A percentile compares a stretch with the other conserved stretches of the same genome.
Conservation (phyloP, 106 monocot genomes). For the Triglochin maritima region DNA sequence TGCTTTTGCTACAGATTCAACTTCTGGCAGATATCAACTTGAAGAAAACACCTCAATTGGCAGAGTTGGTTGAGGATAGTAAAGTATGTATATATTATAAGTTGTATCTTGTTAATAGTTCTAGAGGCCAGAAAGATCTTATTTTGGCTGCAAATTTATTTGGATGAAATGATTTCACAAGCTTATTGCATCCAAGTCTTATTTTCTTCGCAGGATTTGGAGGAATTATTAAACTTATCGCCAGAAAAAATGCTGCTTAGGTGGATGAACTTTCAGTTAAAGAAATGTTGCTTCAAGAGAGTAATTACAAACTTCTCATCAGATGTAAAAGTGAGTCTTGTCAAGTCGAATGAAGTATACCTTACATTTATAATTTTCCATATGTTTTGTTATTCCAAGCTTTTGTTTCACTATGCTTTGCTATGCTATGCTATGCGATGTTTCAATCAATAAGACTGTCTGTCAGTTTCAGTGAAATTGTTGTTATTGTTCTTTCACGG, state of each 20-base stretch:
- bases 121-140: too few relatives aligned
- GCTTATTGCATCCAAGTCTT: too few relatives aligned
- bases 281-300: slow-evolving; percentile 16
- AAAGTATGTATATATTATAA: not conserved
- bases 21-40: slow-evolving; percentile 17
- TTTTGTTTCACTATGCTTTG: too few relatives aligned
- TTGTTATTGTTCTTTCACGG: too few relatives aligned
- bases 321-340: slow-evolving; percentile 14
- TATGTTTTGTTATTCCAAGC: not conserved
- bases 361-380: not conserved
- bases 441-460: too few relatives aligned
- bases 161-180: too few relatives aligned
- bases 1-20: slow-evolving; percentile 1
- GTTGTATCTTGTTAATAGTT: too few relatives aligned
- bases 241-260: slow-evolving; percentile 19
- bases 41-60: slow-evolving; percentile 16
- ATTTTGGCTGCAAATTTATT: too few relatives aligned
- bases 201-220: slow-evolving; percentile 13
- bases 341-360: not conserved
- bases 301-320: slow-evolving; percentile 19
- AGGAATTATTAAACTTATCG: slow-evolving; percentile 20
- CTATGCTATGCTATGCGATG: too few relatives aligned
- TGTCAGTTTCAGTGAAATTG: too few relatives aligned
- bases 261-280: slow-evolving; percentile 31
- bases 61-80: slow-evolving; percentile 15